phyloP scores from a whole-genome alignment of 2,329 filamentous ascomycete species.

The Gnomoniopsis smithogilvyi region DNA sequence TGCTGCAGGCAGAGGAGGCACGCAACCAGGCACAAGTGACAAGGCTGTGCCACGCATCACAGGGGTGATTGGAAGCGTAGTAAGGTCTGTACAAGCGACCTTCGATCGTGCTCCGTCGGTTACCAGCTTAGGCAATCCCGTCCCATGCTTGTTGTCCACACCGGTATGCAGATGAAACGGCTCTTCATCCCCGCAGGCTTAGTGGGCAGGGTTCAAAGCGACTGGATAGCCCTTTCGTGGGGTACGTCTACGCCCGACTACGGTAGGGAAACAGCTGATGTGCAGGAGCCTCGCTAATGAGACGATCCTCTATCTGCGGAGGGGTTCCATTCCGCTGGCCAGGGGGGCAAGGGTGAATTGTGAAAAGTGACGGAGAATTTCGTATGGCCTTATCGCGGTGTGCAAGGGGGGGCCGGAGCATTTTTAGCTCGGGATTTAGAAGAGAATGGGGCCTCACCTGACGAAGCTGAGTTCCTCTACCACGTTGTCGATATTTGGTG shows the following conservation, averaged over 20 bases:
- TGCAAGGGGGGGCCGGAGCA: constrained; percentile 2
- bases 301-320: background rate
- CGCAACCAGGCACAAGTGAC: constrained; percentile 9
- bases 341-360: background rate
- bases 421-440: background rate
- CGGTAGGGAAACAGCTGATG: background rate
- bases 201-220: background rate
- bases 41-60: constrained; percentile 8
- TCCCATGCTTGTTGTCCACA: constrained; percentile 10
- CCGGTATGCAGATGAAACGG: constrained; percentile 6
- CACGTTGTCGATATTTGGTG: constrained; percentile 38
- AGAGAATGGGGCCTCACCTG: constrained; percentile 50
- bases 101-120: constrained; percentile 4
- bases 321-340: constrained; percentile 1
- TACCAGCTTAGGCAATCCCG: constrained; percentile 4
- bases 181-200: background rate
- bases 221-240: background rate
- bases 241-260: background rate
- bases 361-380: constrained; percentile 6
- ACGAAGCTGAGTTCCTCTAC: constrained; percentile 71
- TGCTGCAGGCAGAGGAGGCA: constrained; percentile 12
- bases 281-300: background rate
- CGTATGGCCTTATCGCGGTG: background rate
- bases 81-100: background rate
- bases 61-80: background rate